These are phyloP conservation scores for Penicillium alfredii DNA, from an alignment of 495 filamentous ascomycete species.

Conservation along the genomic window DNA sequence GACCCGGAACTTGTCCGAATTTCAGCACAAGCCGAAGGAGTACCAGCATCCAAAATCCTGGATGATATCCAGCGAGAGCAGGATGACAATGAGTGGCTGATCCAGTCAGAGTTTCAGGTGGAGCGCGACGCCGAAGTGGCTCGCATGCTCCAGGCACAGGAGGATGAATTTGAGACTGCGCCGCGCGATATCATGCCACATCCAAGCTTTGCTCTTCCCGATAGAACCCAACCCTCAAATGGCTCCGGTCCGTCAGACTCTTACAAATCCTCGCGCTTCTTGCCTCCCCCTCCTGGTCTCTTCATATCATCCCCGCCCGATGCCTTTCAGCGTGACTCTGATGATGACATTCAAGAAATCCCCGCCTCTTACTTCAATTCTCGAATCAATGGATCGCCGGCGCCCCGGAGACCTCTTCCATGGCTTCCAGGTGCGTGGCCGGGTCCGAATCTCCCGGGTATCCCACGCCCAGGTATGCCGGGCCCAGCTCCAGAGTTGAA, in stretches of 20 bases:
- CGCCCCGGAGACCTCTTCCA: not conserved
- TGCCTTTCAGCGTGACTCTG: too few species aligned
- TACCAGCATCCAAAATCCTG: slow-evolving; percentile 25
- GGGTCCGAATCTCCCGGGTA: too few species aligned
- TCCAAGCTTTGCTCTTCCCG: slow-evolving; percentile 10
- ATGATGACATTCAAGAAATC: slow-evolving; percentile 23
- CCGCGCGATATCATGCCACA: too few species aligned
- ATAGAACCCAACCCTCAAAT: slow-evolving; percentile 3
- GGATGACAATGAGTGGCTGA: slow-evolving; percentile 19
- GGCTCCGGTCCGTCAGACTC: too few species aligned
- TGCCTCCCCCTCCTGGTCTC: not conserved
- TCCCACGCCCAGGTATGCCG: too few species aligned
- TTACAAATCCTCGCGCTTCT: too few species aligned
- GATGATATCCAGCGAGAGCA: slow-evolving; percentile 29
- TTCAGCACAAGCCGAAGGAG: not conserved
- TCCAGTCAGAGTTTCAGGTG: slow-evolving; percentile 10
- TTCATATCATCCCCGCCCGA: too few species aligned
- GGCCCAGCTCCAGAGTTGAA: not conserved
- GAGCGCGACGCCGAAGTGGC: slow-evolving; percentile 45
- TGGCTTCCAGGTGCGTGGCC: not conserved
- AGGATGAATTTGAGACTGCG: slow-evolving; percentile 3
- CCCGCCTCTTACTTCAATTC: slow-evolving; percentile 12
- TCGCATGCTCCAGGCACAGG: slow-evolving; percentile 30
- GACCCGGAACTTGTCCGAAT: slow-evolving; percentile 3
- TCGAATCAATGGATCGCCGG: slow-evolving; percentile 3